Base-by-base conservation (phyloP, 169 alveolate genomes). In the Theileria equi region DNA sequence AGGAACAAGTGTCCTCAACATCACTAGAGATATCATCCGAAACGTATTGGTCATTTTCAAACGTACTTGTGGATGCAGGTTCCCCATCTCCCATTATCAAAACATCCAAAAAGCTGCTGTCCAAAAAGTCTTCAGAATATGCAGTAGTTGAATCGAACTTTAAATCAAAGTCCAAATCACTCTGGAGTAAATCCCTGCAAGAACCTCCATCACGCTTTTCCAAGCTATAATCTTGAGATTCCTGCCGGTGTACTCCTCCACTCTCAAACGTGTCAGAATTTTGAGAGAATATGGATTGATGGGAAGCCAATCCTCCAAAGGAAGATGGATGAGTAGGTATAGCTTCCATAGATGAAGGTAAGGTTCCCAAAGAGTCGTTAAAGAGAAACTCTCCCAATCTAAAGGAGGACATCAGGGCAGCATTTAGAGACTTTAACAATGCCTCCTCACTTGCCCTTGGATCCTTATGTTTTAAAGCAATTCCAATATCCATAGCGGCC, bases 31-130 rank as follows among this genome's bases (percentile, higher is more conserved):
- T 60, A 29, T 60, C 70, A 16, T 60, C 31, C n/a, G 29, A 25
- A 10, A 60, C 31, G 57, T 74, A 74, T 59, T 74, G 84, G 35
- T 74, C 78, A 50, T 62, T 74, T 50, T 74, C 84, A 29, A 74
- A 74, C 1, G 78, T 74, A 52, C 84, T 74, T 0, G 49, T 10
- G n/a, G 13, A 38, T 38, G 13, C 45, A 13, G n/a, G n/a, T 13
- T 38, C n/a, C n/a, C n/a, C 45, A 38, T 38, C 45, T 38, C 19
- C n/a, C n/a, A n/a, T n/a, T n/a, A n/a, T 38, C 13, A 38, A 13
- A 38, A 38, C 45, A 38, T 38, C 45, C 13, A 13, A 13, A 38
- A 38, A 13, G 11, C 11, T 13, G 11, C 48, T 13, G 16, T 38
- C 45, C 13, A 13, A 13, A 38, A 38, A 13, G n/a, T 38, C 45